phyloP scores from a whole-genome alignment of 805 yeast species.

The Candida chilensis region DNA sequence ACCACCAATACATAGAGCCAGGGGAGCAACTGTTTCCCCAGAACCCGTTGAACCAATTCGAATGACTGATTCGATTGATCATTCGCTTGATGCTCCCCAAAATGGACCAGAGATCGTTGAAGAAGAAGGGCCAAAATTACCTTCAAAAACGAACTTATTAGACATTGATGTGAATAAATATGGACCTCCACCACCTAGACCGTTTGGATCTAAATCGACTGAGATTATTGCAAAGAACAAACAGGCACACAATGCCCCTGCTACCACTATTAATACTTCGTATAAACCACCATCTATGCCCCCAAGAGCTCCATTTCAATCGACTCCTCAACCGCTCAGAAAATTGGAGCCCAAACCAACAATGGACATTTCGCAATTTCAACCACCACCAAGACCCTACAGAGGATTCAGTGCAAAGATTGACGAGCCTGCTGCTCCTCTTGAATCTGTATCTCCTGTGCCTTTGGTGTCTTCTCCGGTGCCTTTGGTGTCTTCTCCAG shows the following conservation, averaged over 20 bases:
- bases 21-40: conserved; percentile 8
- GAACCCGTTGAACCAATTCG: background rate
- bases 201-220: conserved; percentile 2
- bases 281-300: conserved; percentile 1
- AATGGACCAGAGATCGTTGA: background rate
- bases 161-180: conserved; percentile 12
- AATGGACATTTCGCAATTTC: conserved; percentile 2
- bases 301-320: conserved; percentile 1
- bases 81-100: no score
- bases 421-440: background rate
- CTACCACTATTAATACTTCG: conserved; percentile 1
- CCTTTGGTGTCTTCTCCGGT: no score
- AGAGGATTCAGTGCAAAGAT: conserved; percentile 1
- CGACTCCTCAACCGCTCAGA: no score
- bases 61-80: no score
- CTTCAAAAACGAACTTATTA: conserved; percentile 6
- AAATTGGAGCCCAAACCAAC: background rate
- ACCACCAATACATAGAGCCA: conserved; percentile 25
- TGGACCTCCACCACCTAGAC: conserved; percentile 22
- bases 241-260: conserved; percentile 1
- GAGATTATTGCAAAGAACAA: background rate
- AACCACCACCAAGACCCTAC: conserved; percentile 7
- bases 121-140: conserved; percentile 1
- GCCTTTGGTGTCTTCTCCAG: no score
- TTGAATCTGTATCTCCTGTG: background rate